Evolutionary conservation across 2,329 filamentous ascomycete species (phyloP).

Genomic region (Fusarium sp.): DNA sequence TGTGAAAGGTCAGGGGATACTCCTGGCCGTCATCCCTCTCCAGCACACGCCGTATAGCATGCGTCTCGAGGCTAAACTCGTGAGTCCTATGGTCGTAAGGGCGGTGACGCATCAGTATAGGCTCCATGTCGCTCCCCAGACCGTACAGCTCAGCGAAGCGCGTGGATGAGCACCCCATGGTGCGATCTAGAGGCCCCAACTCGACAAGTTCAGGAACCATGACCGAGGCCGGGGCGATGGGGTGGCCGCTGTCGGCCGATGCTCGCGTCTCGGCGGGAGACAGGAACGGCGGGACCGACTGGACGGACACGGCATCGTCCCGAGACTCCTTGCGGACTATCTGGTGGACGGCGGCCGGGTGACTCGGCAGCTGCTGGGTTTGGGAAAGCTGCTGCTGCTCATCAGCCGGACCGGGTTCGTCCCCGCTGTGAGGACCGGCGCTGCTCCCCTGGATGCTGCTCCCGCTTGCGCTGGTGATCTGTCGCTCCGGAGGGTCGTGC

Average conservation of each 20-base stretch:
- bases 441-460: constrained; percentile 19
- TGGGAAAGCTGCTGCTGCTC: constrained; percentile 18
- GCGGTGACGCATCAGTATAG: constrained; percentile 52
- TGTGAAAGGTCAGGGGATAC: constrained; percentile 50
- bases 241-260: constrained; percentile 39
- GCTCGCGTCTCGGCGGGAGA: constrained; percentile 43
- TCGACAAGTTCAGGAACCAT: constrained; percentile 23
- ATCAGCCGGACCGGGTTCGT: constrained; percentile 28
- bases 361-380: constrained; percentile 5
- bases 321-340: constrained; percentile 39
- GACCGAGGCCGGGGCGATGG: constrained; percentile 29
- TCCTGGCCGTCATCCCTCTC: constrained; percentile 58
- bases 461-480: constrained; percentile 33
- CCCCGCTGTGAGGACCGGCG: constrained; percentile 27
- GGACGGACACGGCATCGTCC: constrained; percentile 40
- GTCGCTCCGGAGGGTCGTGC: constrained; percentile 45
- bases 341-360: constrained; percentile 10
- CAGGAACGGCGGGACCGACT: constrained; percentile 40
- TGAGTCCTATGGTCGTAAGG: constrained; percentile 63
- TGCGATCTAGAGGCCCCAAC: constrained; percentile 33
- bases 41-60: constrained; percentile 70
- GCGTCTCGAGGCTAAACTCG: constrained; percentile 64
- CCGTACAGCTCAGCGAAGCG: constrained; percentile 50
- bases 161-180: constrained; percentile 41
- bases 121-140: constrained; percentile 50